phyloP scores from a whole-genome alignment of 768 basidiomycete genomes.

The Pluteus cervinus region DNA sequence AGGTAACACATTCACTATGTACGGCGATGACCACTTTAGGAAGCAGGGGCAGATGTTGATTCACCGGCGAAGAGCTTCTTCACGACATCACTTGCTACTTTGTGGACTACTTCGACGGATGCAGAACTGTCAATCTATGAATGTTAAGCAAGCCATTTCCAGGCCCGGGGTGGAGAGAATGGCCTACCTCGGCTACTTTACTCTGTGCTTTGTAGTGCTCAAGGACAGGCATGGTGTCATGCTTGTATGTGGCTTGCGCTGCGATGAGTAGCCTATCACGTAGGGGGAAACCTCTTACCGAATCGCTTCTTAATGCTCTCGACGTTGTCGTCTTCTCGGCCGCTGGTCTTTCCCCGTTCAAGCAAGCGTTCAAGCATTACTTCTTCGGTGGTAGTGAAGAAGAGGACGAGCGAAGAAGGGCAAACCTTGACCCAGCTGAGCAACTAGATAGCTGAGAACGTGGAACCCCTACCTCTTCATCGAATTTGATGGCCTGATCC shows the following conservation, averaged over 20 bases:
- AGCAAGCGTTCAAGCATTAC: constrained; percentile 83
- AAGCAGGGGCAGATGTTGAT: too few species aligned
- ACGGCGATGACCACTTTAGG: too few species aligned
- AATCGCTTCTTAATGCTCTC: constrained; percentile 98
- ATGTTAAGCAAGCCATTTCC: constrained; percentile 1
- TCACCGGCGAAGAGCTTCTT: constrained; percentile 15
- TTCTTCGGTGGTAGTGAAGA: constrained; percentile 82
- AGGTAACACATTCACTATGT: not conserved
- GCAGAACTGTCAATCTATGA: constrained; percentile 61
- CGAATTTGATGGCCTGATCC: constrained; percentile 94
- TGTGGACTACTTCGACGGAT: constrained; percentile 69
- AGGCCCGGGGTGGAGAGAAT: constrained; percentile 3
- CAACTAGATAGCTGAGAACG: too few species aligned
- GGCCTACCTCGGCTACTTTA: constrained; percentile 76
- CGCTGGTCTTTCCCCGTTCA: constrained; percentile 89
- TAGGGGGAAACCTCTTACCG: constrained; percentile 39
- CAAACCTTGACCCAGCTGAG: constrained; percentile 60
- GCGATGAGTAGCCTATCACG: not conserved
- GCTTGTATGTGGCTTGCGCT: constrained; percentile 68
- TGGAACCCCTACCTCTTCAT: constrained; percentile 56
- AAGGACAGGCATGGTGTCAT: constrained; percentile 91
- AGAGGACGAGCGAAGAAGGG: constrained; percentile 71
- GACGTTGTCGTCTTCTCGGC: constrained; percentile 91
- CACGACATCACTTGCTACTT: constrained; percentile 50
- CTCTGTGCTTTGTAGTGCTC: constrained; percentile 60